A percentile compares a stretch with the other conserved stretches of the same genome.
phyloP scores from a whole-genome alignment of 2,329 filamentous ascomycete genomes.

The Diplodia mutila region DNA sequence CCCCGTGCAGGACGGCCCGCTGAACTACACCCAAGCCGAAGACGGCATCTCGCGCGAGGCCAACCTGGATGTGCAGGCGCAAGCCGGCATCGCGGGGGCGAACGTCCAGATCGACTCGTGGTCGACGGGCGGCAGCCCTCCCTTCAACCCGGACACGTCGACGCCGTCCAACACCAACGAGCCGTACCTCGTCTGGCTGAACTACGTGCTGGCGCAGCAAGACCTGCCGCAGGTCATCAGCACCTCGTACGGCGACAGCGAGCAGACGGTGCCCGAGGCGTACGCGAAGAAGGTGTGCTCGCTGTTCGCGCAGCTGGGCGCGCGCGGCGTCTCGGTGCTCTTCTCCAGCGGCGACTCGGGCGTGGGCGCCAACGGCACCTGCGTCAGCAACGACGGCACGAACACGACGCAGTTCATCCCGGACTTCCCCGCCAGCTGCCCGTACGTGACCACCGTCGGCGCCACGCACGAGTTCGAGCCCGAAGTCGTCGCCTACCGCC shows the following conservation, averaged over 20 bases:
- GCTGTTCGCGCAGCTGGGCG: constrained; percentile 58
- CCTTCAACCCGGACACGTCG: constrained; percentile 50
- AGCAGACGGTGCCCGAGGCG: constrained; percentile 63
- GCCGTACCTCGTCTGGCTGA: constrained; percentile 64
- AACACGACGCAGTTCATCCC: constrained; percentile 52
- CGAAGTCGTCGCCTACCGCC: constrained; percentile 32
- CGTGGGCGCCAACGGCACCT: constrained; percentile 44
- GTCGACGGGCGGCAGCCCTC: constrained; percentile 60
- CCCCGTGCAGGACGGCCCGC: constrained; percentile 28
- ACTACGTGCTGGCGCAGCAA: constrained; percentile 59
- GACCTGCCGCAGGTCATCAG: constrained; percentile 67
- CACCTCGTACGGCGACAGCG: constrained; percentile 69
- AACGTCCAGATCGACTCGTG: constrained; percentile 59
- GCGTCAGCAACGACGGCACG: constrained; percentile 32
- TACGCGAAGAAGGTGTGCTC: constrained; percentile 67
- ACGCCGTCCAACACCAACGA: constrained; percentile 35
- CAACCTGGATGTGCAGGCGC: constrained; percentile 65
- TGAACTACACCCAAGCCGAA: constrained; percentile 2
- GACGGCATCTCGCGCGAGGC: constrained; percentile 55
- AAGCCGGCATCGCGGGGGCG: constrained; percentile 59
- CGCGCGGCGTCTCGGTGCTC: constrained; percentile 54
- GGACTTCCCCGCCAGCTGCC: constrained; percentile 55
- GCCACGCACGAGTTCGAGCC: constrained; percentile 32
- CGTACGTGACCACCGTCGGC: constrained; percentile 57
- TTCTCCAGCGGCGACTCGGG: constrained; percentile 55